Percentiles rank a stretch among this genome's conserved stretches.
Conservation (phyloP, 257 asterid species). For the Solanum ossicruentum region DNA sequence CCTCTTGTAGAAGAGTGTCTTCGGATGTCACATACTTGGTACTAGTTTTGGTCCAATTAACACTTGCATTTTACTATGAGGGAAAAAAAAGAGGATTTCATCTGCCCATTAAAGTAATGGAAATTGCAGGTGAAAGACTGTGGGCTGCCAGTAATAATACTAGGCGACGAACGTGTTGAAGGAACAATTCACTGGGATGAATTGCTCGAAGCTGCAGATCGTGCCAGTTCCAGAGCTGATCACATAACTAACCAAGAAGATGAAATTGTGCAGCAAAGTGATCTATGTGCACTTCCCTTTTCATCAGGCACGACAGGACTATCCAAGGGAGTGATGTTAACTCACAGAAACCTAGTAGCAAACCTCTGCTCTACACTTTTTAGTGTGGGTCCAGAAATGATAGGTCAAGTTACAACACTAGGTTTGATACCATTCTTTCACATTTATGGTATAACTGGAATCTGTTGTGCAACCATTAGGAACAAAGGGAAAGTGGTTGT, state of each 20-base stretch:
- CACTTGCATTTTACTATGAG: background rate
- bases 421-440: conserved; percentile 89
- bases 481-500: conserved; percentile 92
- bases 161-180: conserved; percentile 53
- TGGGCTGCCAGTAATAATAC: conserved; percentile 62
- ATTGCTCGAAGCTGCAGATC: conserved; percentile 73
- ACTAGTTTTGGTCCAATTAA: background rate
- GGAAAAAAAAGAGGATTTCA: background rate
- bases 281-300: conserved; percentile 85
- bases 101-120: background rate
- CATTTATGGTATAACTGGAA: conserved; percentile 84
- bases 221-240: conserved; percentile 33
- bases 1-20: background rate
- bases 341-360: conserved; percentile 73
- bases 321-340: conserved; percentile 93
- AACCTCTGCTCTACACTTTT: conserved; percentile 81
- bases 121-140: conserved; percentile 59
- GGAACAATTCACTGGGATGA: conserved; percentile 74
- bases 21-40: background rate
- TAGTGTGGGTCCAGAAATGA: conserved; percentile 68
- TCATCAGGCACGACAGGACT: conserved; percentile 94
- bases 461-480: conserved; percentile 80
- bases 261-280: conserved; percentile 50
- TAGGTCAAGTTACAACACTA: conserved; percentile 60
- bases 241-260: background rate